Evolutionary conservation across 2,329 filamentous ascomycete genomes (phyloP).

Genomic region (Cladosporium sp.): DNA sequence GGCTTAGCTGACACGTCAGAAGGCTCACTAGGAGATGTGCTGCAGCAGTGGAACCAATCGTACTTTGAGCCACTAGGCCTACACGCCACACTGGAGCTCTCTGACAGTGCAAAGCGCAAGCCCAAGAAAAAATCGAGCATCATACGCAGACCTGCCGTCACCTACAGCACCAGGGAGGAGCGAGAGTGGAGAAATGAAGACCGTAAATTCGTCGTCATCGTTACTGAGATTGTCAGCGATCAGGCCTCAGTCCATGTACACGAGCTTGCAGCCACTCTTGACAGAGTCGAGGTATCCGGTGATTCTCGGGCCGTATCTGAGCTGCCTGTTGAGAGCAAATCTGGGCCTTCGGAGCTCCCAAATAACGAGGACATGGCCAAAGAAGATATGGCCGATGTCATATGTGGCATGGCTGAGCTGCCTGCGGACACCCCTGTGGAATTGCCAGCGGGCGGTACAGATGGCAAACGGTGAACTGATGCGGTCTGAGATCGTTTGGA

Average conservation of each 20-base stretch:
- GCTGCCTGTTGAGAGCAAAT: neutral
- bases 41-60: slow-evolving; percentile 29
- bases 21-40: slow-evolving; percentile 24
- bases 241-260: neutral
- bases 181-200: slow-evolving; percentile 26
- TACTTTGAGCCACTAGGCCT: slow-evolving; percentile 30
- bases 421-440: slow-evolving; percentile 16
- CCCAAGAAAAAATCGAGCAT: slow-evolving; percentile 22
- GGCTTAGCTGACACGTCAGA: slow-evolving; percentile 23
- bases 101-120: slow-evolving; percentile 24
- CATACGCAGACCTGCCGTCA: slow-evolving; percentile 21
- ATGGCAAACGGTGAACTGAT: neutral
- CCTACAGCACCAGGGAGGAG: slow-evolving; percentile 24
- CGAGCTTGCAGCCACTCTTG: neutral
- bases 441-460: neutral
- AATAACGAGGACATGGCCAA: neutral
- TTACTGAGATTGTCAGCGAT: slow-evolving; percentile 24
- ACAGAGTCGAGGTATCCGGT: neutral
- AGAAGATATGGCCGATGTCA: slow-evolving; percentile 6
- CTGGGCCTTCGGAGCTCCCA: neutral
- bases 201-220: slow-evolving; percentile 28
- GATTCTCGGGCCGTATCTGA: neutral
- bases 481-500: neutral
- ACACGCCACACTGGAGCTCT: slow-evolving; percentile 26
- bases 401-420: slow-evolving; percentile 19